Base-by-base conservation (phyloP, 1,284 basidiomycete genomes). In the Trichosporon sp. region DNA sequence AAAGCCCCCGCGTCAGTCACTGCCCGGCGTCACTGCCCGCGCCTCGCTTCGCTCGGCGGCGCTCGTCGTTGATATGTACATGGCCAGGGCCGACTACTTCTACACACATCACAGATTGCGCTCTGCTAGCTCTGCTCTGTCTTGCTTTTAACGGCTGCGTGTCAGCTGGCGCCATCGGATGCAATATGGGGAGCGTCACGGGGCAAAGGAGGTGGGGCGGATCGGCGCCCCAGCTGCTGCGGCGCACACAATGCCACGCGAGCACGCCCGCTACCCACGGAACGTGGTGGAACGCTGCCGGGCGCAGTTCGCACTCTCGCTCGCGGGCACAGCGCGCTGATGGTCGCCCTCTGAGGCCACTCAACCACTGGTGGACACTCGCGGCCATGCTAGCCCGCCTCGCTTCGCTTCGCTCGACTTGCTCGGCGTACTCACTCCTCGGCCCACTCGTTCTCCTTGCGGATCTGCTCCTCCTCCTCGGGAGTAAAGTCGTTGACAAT, bases 401-500 rank as follows among this genome's bases (percentile, higher is more conserved):
- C 42, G 42, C 42, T 21, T 51, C 47, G 47, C 47, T 51, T 2
- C 38, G 15, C 38, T 42, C 38, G 38, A 12, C 35, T n/a, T 6
- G 38, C 32, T 32, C 32, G 31, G 27, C 29, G 38, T 18, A 78
- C 81, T 78, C 68, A 83, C 81, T 83, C 85, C 81, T 86, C 85
- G 32, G 85, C 85, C 85, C 85, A 86, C 75, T 86, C 96, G 84
- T 99, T 99, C 87, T 99, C 97, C 86, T 98, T 98, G 88, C 95
- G 94, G 87, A 99, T 99, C 85, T 99, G 96, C 62, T 95, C 95
- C 89, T 99, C 97, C 83, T 99, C 97, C 83, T 99, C 97, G 32
- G 96, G 95, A 2, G 96, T 98, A 81, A 99, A 99, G 85, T 99
- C 97, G 83, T 98, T 97, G 68, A 93, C 91, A 73, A 96, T 95